Evolutionary conservation across 1,139 yeast species (phyloP), one percentile per base, ranked within the genome.

Genomic region (Suhomyces coccinellae): DNA sequence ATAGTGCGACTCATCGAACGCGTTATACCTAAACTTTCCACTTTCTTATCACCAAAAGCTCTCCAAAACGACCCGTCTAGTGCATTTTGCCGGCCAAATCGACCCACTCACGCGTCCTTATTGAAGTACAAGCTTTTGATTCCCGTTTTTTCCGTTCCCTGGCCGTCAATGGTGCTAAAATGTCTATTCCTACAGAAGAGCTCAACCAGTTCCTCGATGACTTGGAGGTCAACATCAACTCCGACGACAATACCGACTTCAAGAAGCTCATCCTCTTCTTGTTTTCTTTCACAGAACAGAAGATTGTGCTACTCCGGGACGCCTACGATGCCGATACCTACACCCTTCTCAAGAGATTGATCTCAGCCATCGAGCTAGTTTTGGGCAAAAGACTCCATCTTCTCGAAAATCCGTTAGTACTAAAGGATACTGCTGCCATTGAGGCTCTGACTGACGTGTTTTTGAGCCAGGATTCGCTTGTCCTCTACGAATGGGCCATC

Each of bases 161-260:
- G 11, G 13, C 33, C 14, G 17, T 12, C 16, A 30, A 30, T 30
- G 16, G 32, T 31, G 6, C 31, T 16, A 28, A 4, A 12, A 41
- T 41, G 44, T 20, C 44, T 15, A 38, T 38, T 12, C 27, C 34
- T 20, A 13, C 30, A n/a, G 32, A 17, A 13, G 52, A 49, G 26
- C 46, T 49, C 34, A 37, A 44, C 24, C 43, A 20, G 45, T 73
- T 74, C 47, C 58, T 74, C 14, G 56, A 61, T 33, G 79, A 74
- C 44, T 65, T 74, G 27, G 63, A 64, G 41, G 53, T 52, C 34
- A 69, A 69, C 46, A 62, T 72, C 40, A 54, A 61, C 39, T 58
- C 59, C 36, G 68, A 67, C 46, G 71, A 67, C 33, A 51, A 54
- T 27, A 61, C 71, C 6, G 75, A 73, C 53, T 73, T 71, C 53